Conservation (phyloP, 352 stramenopile species). For the Pythium chondricola region DNA sequence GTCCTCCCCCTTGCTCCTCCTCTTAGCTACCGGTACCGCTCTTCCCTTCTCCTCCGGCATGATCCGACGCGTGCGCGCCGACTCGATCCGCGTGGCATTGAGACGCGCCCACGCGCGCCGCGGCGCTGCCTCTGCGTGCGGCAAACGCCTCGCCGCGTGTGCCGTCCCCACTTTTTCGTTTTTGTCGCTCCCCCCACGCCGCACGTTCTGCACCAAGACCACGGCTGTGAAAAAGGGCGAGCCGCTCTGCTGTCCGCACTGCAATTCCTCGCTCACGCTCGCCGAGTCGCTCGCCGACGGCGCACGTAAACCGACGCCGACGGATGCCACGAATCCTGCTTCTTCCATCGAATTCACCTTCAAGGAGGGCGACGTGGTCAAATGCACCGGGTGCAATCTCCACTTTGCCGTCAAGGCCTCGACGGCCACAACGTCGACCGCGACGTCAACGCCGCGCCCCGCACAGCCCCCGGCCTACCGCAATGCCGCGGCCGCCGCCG, state of each 20-base stretch:
- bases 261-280: conserved; percentile 44
- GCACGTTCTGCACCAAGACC: not conserved
- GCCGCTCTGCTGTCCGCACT: conserved; percentile 60
- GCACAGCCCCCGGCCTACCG: conserved; percentile 31
- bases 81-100: conserved; percentile 4
- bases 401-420: conserved; percentile 65
- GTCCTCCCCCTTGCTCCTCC: not conserved
- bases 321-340: not conserved
- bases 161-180: not conserved
- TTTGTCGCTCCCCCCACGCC: not conserved
- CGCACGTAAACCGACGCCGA: not conserved
- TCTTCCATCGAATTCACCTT: conserved; percentile 21
- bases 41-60: conserved; percentile 3
- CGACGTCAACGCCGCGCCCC: not conserved
- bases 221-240: conserved; percentile 12
- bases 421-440: conserved; percentile 8
- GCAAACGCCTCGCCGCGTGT: not conserved
- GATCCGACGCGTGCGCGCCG: conserved; percentile 9
- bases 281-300: conserved; percentile 26
- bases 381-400: conserved; percentile 60
- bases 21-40: not conserved
- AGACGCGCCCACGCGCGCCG: not conserved
- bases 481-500: conserved; percentile 55
- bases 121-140: not conserved
- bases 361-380: conserved; percentile 76